A percentile compares a stretch with the other conserved stretches of the same genome.
Conservation (phyloP, 164 flowering plant species). For the Dillenia suffruticosa region DNA sequence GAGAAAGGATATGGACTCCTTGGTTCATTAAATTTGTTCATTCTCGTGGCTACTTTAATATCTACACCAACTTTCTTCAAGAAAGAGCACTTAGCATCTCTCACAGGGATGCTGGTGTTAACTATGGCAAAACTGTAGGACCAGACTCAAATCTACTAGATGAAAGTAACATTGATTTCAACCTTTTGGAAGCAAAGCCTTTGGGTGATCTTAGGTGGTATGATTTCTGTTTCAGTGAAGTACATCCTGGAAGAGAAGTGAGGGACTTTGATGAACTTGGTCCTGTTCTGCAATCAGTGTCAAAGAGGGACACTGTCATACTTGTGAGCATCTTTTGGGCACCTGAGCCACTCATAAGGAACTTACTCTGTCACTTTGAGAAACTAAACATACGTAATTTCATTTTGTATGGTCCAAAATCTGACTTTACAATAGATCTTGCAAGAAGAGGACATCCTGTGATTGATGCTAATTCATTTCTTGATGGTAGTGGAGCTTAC, state of each 20-base stretch:
- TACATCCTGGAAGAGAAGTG: conserved; percentile 54
- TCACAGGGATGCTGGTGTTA: conserved; percentile 93
- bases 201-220: conserved; percentile 72
- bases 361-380: conserved; percentile 84
- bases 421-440: conserved; percentile 53
- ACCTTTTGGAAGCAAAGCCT: conserved; percentile 48
- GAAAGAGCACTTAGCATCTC: conserved; percentile 87
- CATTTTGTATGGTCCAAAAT: conserved; percentile 52
- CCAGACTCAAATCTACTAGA: conserved; percentile 84
- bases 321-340: conserved; percentile 46
- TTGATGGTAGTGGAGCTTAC: conserved; percentile 19
- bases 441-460: conserved; percentile 87
- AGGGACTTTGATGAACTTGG: conserved; percentile 48
- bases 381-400: conserved; percentile 57
- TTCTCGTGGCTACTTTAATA: conserved; percentile 76
- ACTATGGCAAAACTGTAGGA: conserved; percentile 90
- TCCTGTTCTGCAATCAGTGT: conserved; percentile 48
- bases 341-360: conserved; percentile 32
- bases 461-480: conserved; percentile 42
- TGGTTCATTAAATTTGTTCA: conserved; percentile 97
- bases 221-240: conserved; percentile 89
- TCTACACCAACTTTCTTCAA: conserved; percentile 70
- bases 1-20: conserved; percentile 97
- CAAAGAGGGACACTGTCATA: conserved; percentile 44
- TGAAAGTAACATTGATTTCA: conserved; percentile 41